A percentile compares a stretch with the other conserved stretches of the same genome.
Evolutionary conservation across 2,329 filamentous ascomycete genomes (phyloP).

Genomic region (Rhinocladiella similis): DNA sequence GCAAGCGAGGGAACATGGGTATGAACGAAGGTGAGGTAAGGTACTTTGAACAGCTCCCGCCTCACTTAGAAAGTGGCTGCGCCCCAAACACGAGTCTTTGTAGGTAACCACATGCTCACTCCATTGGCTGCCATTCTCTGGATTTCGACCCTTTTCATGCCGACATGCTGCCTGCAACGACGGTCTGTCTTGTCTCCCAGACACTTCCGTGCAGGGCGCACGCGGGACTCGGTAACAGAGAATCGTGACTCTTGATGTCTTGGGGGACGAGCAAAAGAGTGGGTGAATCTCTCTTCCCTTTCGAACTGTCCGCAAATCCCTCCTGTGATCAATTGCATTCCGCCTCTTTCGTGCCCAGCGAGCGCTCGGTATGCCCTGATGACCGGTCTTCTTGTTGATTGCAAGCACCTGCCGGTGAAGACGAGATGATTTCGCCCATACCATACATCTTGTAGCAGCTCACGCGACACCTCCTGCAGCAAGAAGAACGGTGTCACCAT

Average conservation of each 20-base stretch:
- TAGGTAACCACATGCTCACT: slow-evolving; percentile 4
- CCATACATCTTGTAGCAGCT: neutral
- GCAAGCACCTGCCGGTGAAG: neutral
- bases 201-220: neutral
- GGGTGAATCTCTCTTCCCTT: neutral
- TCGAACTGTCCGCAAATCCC: neutral
- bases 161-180: neutral
- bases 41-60: neutral
- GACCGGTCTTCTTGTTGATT: neutral
- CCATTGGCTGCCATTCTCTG: slow-evolving; percentile 10
- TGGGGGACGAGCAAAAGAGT: neutral
- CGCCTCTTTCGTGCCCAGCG: neutral
- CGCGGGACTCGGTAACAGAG: neutral
- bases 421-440: neutral
- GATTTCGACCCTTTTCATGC: neutral
- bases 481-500: neutral
- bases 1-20: neutral
- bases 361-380: neutral
- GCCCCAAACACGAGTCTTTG: slow-evolving; percentile 2
- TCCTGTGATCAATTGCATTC: neutral
- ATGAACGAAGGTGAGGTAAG: neutral
- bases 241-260: neutral
- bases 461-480: neutral
- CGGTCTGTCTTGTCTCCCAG: neutral
- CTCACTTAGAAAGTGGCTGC: slow-evolving; percentile 2